phyloP scores from a whole-genome alignment of 257 asterid species.

The Misopates orontium region DNA sequence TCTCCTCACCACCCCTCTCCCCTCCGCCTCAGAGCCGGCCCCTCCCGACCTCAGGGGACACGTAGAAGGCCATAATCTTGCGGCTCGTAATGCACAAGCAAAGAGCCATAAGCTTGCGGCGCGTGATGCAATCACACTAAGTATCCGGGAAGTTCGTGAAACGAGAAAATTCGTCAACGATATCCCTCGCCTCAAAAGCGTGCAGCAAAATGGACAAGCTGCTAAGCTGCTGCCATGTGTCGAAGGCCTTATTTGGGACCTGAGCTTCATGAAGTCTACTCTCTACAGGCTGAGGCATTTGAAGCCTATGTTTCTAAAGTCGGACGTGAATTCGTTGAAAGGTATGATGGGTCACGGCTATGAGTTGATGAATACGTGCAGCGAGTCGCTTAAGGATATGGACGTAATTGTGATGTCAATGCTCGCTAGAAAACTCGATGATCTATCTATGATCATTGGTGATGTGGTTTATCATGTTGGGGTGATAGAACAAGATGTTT shows the following conservation, averaged over 20 bases:
- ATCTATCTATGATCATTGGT: constrained; percentile 10
- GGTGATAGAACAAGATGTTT: neutral
- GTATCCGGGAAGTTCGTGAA: constrained; percentile 22
- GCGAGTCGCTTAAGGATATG: neutral
- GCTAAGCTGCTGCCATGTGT: constrained; percentile 12
- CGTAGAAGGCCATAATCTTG: neutral
- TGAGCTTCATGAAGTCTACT: neutral
- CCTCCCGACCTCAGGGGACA: neutral
- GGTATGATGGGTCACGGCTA: constrained; percentile 1
- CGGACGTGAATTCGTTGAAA: constrained; percentile 13
- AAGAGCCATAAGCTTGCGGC: constrained; percentile 16
- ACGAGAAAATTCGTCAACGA: neutral
- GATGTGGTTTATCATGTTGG: constrained; percentile 16
- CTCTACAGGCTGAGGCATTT: constrained; percentile 22
- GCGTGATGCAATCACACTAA: constrained; percentile 24
- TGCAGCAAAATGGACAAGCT: neutral
- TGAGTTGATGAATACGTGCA: constrained; percentile 10
- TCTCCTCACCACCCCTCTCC: constrained; percentile 13
- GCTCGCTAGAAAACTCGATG: constrained; percentile 26
- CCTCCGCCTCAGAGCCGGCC: neutral
- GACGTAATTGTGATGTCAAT: constrained; percentile 15
- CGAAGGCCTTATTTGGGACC: constrained; percentile 11
- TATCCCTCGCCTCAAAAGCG: constrained; percentile 10
- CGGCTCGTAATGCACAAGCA: neutral
- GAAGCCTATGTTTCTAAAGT: neutral